Base-by-base conservation (phyloP, 768 basidiomycete genomes). In the Tylopilus sp. region DNA sequence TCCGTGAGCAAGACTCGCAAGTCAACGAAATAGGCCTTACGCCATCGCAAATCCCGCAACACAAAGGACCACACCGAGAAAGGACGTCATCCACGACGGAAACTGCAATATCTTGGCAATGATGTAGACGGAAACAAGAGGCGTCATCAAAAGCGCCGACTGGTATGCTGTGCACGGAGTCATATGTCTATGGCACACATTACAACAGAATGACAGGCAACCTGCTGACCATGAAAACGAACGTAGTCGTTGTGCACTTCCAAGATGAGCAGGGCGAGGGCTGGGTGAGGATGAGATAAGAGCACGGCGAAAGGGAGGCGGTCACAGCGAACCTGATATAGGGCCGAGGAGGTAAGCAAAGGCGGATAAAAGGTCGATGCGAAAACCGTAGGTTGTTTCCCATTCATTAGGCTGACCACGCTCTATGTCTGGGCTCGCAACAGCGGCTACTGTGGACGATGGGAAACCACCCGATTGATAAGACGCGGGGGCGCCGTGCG, bases 161-260 rank as follows among this genome's bases (percentile, higher is more conserved):
- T 90, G 88, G 62, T 90, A 90, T 26, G 86, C 89, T 91, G 62
- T 20, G 53, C 28, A 42, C 18, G 33, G n/a, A n/a, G 48, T 47
- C 44, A 55, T n/a, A 43, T 48, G 41, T 47, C 48, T 47, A 36
- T 26, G 3, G n/a, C n/a, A n/a, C n/a, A 47, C 43, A 57, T 44
- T 47, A 44, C 7, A 48, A 33, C 28, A 48, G n/a, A n/a, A 40
- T 26, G 40, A 47, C 39, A 23, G n/a, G 7, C n/a, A n/a, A 33
- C 47, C 31, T 15, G 62, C 79, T 60, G 47, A 86, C 87, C 85
- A 63, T 88, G 87, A 64, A 89, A 90, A 47, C 88, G 81, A 51
- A 89, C 80, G 55, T 80, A 85, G 66, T 89, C 84, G 59, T 86
- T 86, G 53, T 80, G 78, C 10, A 83, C 91, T 69, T 91, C 88